Percentiles rank a stretch among this genome's conserved stretches.
Evolutionary conservation across 2,329 filamentous ascomycete species (phyloP).

Genomic region (Paecilomyces formosus): DNA sequence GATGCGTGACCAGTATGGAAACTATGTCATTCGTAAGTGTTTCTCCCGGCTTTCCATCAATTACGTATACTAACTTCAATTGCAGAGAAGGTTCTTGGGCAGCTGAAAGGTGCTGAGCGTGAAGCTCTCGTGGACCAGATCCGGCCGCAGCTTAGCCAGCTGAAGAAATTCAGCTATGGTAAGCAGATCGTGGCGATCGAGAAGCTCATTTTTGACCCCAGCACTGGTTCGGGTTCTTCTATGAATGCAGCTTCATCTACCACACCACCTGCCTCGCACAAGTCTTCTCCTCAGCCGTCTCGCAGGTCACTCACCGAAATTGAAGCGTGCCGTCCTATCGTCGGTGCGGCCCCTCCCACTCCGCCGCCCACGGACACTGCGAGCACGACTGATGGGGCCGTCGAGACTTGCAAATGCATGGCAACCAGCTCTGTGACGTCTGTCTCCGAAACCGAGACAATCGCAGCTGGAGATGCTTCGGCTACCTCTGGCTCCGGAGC

Average conservation of each 20-base stretch:
- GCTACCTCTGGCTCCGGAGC: conserved; percentile 8
- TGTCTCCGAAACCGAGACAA: conserved; percentile 17
- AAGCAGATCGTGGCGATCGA: conserved; percentile 62
- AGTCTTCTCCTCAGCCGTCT: conserved; percentile 29
- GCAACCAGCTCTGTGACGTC: conserved; percentile 26
- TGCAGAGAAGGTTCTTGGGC: conserved; percentile 69
- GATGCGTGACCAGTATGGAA: conserved; percentile 87
- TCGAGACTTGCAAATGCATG: conserved; percentile 27
- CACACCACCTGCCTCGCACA: conserved; percentile 33
- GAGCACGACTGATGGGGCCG: conserved; percentile 46
- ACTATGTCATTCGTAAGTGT: conserved; percentile 93
- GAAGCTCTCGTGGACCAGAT: conserved; percentile 56
- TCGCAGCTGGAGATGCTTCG: conserved; percentile 17
- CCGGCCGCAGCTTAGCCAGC: conserved; percentile 51
- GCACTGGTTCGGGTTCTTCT: conserved; percentile 17
- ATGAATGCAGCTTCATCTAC: conserved; percentile 26
- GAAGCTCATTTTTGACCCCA: conserved; percentile 41
- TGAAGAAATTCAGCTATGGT: conserved; percentile 58
- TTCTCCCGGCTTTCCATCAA: neutral
- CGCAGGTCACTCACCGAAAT: conserved; percentile 23
- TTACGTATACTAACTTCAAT: conserved; percentile 15
- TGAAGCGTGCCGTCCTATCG: conserved; percentile 39
- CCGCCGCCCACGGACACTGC: conserved; percentile 62
- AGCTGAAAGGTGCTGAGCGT: conserved; percentile 54
- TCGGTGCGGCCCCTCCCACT: conserved; percentile 55